Base-by-base conservation (phyloP, 768 basidiomycete species). In the Pleurotus salmoneostramineus region DNA sequence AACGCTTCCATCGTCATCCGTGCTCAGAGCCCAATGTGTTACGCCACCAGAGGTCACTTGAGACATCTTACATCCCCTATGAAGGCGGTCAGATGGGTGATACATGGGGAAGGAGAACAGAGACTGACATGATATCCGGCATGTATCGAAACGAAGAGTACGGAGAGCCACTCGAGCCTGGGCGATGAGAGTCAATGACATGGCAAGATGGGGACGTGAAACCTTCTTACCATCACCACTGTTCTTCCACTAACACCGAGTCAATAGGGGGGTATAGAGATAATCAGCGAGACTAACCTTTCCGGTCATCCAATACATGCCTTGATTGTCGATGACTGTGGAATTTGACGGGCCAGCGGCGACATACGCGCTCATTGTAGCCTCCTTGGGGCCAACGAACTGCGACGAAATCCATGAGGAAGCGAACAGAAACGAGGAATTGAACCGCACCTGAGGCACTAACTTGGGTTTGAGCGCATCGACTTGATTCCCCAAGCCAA, bases 261-360 rank as follows among this genome's bases (percentile, higher is more conserved):
- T 45, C 59, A 57, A 12, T 51, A 31, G 57, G 4, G 34, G 52
- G n/a, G 32, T 6, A 55, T 11, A 43, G 11, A 42, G 21, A 48
- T 4, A 34, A 7, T 12, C 17, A 44, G 31, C 32, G 15, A 10
- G 43, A 37, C 63, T 42, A 65, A 83, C 88, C 77, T 89, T 94
- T 37, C 88, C 91, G 44, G 88, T 89, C 85, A 89, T 90, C 80
- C 81, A 95, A 65, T 85, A 92, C 85, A 93, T 91, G n/a, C 82
- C 79, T 65, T 92, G 88, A 49, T 81, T 85, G 68, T 96, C 94
- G 40, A 94, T 77, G 31, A 93, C 88, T 5, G 90, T 83, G n/a
- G 87, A 88, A 70, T 83, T 92, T 5, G 93, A 79, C 0, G 93
- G 91, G 12, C 96, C 96, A 21, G 91, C 91, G 7, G 81, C 72